Percentiles rank a stretch among this genome's conserved stretches.
phyloP scores from a whole-genome alignment of 176 grass and related monocot genomes.

The Oryza coarctata region DNA sequence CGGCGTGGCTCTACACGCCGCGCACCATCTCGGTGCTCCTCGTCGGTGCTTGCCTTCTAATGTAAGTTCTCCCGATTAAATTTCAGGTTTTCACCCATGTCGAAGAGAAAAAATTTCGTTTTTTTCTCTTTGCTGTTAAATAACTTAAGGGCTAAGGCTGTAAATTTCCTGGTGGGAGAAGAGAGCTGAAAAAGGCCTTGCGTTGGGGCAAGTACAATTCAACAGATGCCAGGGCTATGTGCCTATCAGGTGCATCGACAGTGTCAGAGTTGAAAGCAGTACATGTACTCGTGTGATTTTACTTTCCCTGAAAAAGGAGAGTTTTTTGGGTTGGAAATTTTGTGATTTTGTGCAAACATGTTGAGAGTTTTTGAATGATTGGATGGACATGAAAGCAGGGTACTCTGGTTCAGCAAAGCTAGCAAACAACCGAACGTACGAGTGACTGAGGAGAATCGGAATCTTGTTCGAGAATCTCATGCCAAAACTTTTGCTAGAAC shows the following conservation, averaged over 20 bases:
- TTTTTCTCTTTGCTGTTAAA: background rate
- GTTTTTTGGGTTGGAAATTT: background rate
- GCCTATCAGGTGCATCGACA: constrained; percentile 41
- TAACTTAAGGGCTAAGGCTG: background rate
- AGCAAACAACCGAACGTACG: background rate
- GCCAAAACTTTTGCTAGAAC: background rate
- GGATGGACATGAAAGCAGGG: background rate
- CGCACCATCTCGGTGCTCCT: constrained; percentile 91
- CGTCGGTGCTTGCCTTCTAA: constrained; percentile 85
- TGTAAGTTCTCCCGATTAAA: constrained; percentile 46
- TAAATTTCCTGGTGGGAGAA: constrained; percentile 7
- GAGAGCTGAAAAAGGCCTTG: constrained; percentile 7
- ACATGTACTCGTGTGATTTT: background rate
- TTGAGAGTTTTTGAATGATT: constrained; percentile 25
- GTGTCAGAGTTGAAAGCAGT: constrained; percentile 41
- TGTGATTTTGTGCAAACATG: background rate
- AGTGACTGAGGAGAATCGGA: background rate
- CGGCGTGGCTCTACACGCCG: constrained; percentile 95
- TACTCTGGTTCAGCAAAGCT: background rate
- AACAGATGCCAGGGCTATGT: constrained; percentile 23
- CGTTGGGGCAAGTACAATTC: constrained; percentile 40
- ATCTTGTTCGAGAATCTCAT: constrained; percentile 11
- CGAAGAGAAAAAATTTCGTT: background rate
- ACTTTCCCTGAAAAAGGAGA: background rate
- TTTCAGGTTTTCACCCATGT: background rate